Conservation (phyloP, 176 grass and related monocot genomes). For the Carex cristatella region DNA sequence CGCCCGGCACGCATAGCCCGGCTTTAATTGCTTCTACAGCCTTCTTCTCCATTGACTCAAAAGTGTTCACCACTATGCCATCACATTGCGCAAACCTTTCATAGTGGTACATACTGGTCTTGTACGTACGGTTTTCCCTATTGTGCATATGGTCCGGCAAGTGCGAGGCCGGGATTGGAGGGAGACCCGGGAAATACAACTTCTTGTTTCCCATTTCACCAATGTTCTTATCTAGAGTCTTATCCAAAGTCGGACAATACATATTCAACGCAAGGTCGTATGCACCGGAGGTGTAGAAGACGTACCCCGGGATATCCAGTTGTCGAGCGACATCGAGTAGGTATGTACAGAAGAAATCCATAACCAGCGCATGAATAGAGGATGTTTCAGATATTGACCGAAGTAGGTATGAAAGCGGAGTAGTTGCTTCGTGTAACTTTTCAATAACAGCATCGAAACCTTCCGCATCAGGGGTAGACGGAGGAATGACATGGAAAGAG, state of each 20-base stretch:
- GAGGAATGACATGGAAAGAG: conserved; percentile 31
- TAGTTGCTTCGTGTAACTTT: conserved; percentile 15
- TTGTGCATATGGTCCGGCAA: conserved; percentile 16
- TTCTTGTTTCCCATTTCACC: conserved; percentile 29
- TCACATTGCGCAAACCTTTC: neutral
- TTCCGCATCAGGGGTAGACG: neutral
- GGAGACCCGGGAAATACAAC: conserved; percentile 40
- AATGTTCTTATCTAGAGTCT: neutral
- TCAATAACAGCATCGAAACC: neutral
- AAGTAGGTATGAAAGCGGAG: conserved; percentile 26
- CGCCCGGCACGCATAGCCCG: conserved; percentile 26
- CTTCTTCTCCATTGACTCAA: conserved; percentile 32
- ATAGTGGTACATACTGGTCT: neutral
- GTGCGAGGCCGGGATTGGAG: conserved; percentile 35
- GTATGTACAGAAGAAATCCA: conserved; percentile 38
- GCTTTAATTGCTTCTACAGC: conserved; percentile 32
- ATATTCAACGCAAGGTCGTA: conserved; percentile 34
- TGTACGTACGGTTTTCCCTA: neutral
- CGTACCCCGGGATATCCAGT: conserved; percentile 25
- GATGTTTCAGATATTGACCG: conserved; percentile 11
- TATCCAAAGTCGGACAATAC: conserved; percentile 21
- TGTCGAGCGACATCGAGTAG: conserved; percentile 34
- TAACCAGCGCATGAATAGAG: conserved; percentile 30
- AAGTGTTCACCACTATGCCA: conserved; percentile 53
- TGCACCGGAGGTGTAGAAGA: conserved; percentile 34